These are phyloP conservation scores for Phaeotremella fagi DNA, from an alignment of 768 basidiomycete genomes.

Conservation along the genomic window DNA sequence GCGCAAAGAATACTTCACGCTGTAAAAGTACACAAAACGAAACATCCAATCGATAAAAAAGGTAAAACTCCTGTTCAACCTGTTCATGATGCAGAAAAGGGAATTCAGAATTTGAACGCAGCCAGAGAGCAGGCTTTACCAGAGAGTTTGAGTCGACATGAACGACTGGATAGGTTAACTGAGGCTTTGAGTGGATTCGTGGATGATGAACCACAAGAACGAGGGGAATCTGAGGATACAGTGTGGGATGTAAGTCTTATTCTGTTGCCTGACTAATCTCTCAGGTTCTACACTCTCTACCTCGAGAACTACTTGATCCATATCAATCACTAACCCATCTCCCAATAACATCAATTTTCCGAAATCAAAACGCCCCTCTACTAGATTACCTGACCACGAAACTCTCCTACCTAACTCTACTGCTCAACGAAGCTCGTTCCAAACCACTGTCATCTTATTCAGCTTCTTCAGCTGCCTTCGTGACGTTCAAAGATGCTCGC, in stretches of 20 bases:
- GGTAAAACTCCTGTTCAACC: neutral
- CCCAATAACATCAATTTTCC: constrained; percentile 27
- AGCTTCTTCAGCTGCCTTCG: constrained; percentile 46
- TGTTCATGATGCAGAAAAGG: constrained; percentile 5
- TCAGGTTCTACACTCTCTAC: constrained; percentile 39
- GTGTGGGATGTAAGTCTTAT: constrained; percentile 45
- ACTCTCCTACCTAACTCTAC: constrained; percentile 40
- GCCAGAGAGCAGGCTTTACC: constrained; percentile 5
- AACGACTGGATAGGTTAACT: constrained; percentile 19
- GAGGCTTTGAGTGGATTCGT: constrained; percentile 26
- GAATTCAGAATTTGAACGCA: constrained; percentile 7
- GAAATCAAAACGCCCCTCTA: constrained; percentile 42
- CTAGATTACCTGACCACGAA: constrained; percentile 49
- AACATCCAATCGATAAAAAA: neutral
- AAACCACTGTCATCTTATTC: constrained; percentile 34
- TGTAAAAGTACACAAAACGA: constrained; percentile 22
- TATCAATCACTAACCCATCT: constrained; percentile 45
- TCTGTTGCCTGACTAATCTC: neutral
- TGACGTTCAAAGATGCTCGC: constrained; percentile 45
- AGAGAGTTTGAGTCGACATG: constrained; percentile 10
- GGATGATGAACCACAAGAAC: constrained; percentile 20
- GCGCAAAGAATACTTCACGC: constrained; percentile 37
- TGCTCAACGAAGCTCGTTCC: constrained; percentile 39
- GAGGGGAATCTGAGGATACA: constrained; percentile 18
- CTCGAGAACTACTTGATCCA: constrained; percentile 41